These are phyloP conservation scores for Rhinocladiella similis DNA, from an alignment of 2,329 filamentous ascomycete species.

Conservation along the genomic window DNA sequence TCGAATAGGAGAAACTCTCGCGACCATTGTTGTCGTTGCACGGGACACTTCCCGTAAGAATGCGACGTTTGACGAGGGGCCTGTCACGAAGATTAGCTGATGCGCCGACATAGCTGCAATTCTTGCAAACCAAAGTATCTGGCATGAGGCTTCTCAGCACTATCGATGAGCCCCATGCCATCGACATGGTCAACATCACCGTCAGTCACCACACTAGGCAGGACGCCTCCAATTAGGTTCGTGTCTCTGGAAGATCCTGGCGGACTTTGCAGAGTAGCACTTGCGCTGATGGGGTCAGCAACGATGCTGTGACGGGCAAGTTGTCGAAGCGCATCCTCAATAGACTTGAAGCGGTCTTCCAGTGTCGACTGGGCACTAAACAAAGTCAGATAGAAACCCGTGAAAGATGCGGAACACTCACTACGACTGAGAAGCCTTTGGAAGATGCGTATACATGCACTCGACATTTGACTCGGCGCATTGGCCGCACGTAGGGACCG, in stretches of 20 bases:
- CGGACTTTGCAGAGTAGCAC: background rate
- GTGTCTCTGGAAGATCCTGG: conserved; percentile 10
- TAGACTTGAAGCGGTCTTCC: conserved; percentile 19
- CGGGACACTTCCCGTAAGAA: conserved; percentile 21
- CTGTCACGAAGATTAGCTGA: conserved; percentile 40
- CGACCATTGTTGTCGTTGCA: conserved; percentile 19
- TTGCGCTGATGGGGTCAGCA: no score
- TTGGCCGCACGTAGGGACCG: conserved; percentile 42
- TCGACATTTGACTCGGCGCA: conserved; percentile 45
- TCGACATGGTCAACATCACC: no score
- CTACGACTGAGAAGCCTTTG: no score
- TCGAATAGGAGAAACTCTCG: conserved; percentile 8
- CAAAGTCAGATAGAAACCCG: no score
- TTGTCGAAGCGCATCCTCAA: conserved; percentile 20
- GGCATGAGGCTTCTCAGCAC: conserved; percentile 32
- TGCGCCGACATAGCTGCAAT: no score
- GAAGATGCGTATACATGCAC: conserved; percentile 39
- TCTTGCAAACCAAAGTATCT: conserved; percentile 39
- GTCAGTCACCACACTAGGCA: no score
- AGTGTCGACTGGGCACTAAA: no score
- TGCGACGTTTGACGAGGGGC: conserved; percentile 28
- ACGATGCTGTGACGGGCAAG: no score
- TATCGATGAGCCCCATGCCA: no score
- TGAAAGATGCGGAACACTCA: no score
- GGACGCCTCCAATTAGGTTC: conserved; percentile 34